Evolutionary conservation across 1,284 basidiomycete species (phyloP).

Genomic region (Lignosus rhinocerotis): DNA sequence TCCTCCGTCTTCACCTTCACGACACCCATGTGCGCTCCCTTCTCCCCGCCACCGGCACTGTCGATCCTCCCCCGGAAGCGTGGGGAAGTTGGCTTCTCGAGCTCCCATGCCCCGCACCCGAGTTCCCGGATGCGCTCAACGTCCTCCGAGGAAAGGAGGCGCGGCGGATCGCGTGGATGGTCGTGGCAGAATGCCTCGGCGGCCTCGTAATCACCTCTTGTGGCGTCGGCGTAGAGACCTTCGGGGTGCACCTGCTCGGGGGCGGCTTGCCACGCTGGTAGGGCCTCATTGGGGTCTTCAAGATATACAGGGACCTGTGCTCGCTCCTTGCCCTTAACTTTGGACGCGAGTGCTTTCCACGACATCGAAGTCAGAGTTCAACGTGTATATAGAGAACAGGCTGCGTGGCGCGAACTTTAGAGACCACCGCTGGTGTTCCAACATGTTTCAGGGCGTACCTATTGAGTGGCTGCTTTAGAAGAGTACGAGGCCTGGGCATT

Average conservation of each 20-base stretch:
- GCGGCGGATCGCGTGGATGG: conserved; percentile 41
- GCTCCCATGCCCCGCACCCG: conserved; percentile 52
- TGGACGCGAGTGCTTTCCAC: conserved; percentile 13
- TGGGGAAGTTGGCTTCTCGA: conserved; percentile 40
- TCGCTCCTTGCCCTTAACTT: conserved; percentile 14
- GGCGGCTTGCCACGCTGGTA: conserved; percentile 53
- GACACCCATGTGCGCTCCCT: conserved; percentile 28
- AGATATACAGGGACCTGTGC: not conserved
- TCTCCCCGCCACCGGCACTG: conserved; percentile 26
- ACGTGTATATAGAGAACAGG: not conserved
- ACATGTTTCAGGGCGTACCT: too few relatives aligned
- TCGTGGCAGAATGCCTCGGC: conserved; percentile 50
- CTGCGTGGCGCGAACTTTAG: too few relatives aligned
- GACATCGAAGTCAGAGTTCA: conserved; percentile 4
- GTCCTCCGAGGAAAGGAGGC: conserved; percentile 47
- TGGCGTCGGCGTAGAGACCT: conserved; percentile 55
- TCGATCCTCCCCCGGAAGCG: conserved; percentile 43
- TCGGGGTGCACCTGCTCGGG: conserved; percentile 44
- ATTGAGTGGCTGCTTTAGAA: not conserved
- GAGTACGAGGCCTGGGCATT: not conserved
- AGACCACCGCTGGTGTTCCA: too few relatives aligned
- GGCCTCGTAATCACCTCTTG: conserved; percentile 48
- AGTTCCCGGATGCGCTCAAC: conserved; percentile 47
- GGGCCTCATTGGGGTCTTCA: conserved; percentile 23
- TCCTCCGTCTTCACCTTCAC: conserved; percentile 41